Base-by-base conservation (phyloP, 139 green algal genomes). In the Closterium sp. region DNA sequence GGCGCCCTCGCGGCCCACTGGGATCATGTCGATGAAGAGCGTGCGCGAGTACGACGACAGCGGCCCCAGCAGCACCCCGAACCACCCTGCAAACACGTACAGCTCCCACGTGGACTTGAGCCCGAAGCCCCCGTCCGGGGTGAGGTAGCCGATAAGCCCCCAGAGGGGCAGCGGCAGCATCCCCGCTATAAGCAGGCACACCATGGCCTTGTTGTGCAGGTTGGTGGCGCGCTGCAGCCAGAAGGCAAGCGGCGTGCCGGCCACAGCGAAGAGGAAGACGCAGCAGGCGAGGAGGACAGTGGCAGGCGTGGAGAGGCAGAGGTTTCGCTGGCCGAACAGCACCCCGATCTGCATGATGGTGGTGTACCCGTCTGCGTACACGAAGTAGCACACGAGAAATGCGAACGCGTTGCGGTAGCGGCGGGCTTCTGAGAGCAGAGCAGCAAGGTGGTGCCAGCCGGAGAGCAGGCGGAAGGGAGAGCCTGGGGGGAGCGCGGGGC, bases 11-110 rank as follows among this genome's bases (percentile, higher is more conserved):
- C 89, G 35, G 0, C 83, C 81, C 21, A n/a, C 16, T 8, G 91
- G 91, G 43, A 91, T 91, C 10, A 94, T 34, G 7, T 94, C 81
- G 19, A 83, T 64, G 43, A 91, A 94, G 7, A 94, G 35, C 19
- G 91, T 90, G 34, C 91, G 81, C 12, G 34, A 64, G 83, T 88
- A 94, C 33, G 64, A 64, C 30, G 87, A 64, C 30, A 90, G 10
- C 30, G 33, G 30, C 30, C 87, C 91, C 23, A 91, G 87, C 16
- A 25, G 43, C 33, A 89, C 25, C 0, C 91, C 91, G 34, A 90
- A 91, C 36, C 69, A 85, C n/a, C 87, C 88, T 2, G 87, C 88
- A 23, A 94, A 87, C 25, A 91, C 35, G 55, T 92, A 94, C 64
- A 91, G 30, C 84, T 94, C 91, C 87, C 87, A 91, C 34, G 35